Conservation (phyloP, 345 rosid genomes). For the Carallia brachiata region DNA sequence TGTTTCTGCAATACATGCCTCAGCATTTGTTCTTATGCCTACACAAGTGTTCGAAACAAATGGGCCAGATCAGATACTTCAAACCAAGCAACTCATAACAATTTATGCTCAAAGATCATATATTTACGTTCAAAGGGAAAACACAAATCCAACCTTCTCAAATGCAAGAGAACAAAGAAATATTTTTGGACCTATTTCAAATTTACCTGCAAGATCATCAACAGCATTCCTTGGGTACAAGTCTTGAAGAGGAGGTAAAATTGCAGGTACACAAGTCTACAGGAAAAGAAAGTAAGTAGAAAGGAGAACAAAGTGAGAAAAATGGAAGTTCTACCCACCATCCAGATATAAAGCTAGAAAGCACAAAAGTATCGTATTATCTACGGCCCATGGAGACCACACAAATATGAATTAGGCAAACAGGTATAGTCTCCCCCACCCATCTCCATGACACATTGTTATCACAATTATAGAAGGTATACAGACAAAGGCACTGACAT, state of each 20-base stretch:
- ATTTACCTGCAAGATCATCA: slow-evolving; percentile 70
- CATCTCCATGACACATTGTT: too few relatives aligned
- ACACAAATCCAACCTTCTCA: neutral
- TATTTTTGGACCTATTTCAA: neutral
- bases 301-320: neutral
- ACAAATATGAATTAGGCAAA: neutral
- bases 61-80: neutral
- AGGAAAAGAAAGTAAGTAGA: slow-evolving; percentile 7
- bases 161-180: neutral
- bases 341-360: neutral
- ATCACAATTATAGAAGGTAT: neutral
- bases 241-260: slow-evolving; percentile 74
- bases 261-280: slow-evolving; percentile 88
- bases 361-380: neutral
- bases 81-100: neutral
- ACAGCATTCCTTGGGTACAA: slow-evolving; percentile 67
- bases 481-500: neutral
- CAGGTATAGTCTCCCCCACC: too few relatives aligned
- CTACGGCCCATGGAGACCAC: neutral
- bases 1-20: slow-evolving; percentile 48
- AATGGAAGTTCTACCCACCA: neutral
- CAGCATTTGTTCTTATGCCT: slow-evolving; percentile 70
- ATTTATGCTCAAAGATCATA: neutral
- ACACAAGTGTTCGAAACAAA: slow-evolving; percentile 23
- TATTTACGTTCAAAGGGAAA: neutral